Evolutionary conservation across 2,329 filamentous ascomycete genomes (phyloP).

Genomic region (Ceratocystis smalleyi): DNA sequence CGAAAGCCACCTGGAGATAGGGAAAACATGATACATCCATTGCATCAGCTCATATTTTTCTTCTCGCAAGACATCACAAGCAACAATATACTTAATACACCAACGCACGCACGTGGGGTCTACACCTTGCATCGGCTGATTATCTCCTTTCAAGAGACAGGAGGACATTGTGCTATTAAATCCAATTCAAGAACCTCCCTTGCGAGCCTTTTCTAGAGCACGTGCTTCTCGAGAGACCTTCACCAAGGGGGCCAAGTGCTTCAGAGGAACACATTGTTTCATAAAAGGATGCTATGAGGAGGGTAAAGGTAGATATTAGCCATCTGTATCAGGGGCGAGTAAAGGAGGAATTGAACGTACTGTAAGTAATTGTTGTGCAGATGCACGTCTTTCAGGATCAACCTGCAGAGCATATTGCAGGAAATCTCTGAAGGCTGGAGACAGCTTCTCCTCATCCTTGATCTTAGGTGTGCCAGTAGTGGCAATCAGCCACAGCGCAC

Average conservation of each 20-base stretch:
- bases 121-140: neutral
- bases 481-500: constrained; percentile 88
- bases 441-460: constrained; percentile 78
- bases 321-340: constrained; percentile 16
- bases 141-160: neutral
- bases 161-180: neutral
- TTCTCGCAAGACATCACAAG: neutral
- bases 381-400: constrained; percentile 90
- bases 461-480: constrained; percentile 91
- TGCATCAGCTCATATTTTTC: neutral
- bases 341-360: constrained; percentile 39
- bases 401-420: constrained; percentile 87
- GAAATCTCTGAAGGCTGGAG: constrained; percentile 76
- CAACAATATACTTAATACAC: neutral
- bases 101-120: neutral
- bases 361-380: constrained; percentile 80
- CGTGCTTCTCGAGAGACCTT: constrained; percentile 70
- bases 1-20: constrained; percentile 2
- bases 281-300: constrained; percentile 58
- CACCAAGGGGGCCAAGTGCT: constrained; percentile 72
- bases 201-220: constrained; percentile 67
- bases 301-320: neutral
- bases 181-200: constrained; percentile 26
- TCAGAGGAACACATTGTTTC: constrained; percentile 56
- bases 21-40: neutral